Percentiles rank a stretch among this genome's conserved stretches.
These are phyloP conservation scores for Plasmodium cynomolgi DNA, from an alignment of 169 alveolate species.

Conservation along the genomic window DNA sequence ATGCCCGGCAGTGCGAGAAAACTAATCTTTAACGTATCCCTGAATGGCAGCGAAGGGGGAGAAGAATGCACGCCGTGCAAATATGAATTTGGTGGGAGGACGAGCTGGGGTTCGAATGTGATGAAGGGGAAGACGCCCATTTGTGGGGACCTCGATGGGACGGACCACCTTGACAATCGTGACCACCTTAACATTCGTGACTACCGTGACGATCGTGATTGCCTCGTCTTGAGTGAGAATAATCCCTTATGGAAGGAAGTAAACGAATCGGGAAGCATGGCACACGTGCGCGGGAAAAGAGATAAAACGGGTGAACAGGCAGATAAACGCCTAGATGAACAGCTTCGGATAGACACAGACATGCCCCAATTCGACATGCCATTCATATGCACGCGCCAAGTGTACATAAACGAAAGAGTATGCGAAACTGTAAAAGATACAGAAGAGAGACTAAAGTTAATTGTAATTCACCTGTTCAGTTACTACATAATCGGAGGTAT, in stretches of 20 bases:
- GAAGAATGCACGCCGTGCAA: not conserved
- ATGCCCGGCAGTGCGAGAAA: slow-evolving; percentile 11
- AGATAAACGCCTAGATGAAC: not conserved
- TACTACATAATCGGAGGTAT: slow-evolving; percentile 58
- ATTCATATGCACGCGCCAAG: slow-evolving; percentile 33
- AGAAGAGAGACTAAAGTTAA: slow-evolving; percentile 10
- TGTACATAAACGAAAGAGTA: slow-evolving; percentile 41
- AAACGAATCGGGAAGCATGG: not conserved
- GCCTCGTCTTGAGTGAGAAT: not conserved
- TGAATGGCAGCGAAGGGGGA: slow-evolving; percentile 6
- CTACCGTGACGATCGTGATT: not conserved
- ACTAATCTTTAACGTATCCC: slow-evolving; percentile 34
- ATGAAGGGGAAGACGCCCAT: not conserved
- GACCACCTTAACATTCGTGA: too few species aligned
- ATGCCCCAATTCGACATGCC: slow-evolving; percentile 12
- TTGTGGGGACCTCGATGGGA: not conserved
- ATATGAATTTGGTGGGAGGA: not conserved
- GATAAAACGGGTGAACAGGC: not conserved
- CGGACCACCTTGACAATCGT: too few species aligned
- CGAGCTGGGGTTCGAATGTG: not conserved
- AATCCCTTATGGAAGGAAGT: not conserved
- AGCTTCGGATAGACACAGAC: not conserved
- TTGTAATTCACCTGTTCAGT: slow-evolving; percentile 30
- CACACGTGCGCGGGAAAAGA: not conserved
- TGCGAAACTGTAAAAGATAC: not conserved